Evolutionary conservation across 2,329 filamentous ascomycete genomes (phyloP).

Genomic region (Neonectria hederae): DNA sequence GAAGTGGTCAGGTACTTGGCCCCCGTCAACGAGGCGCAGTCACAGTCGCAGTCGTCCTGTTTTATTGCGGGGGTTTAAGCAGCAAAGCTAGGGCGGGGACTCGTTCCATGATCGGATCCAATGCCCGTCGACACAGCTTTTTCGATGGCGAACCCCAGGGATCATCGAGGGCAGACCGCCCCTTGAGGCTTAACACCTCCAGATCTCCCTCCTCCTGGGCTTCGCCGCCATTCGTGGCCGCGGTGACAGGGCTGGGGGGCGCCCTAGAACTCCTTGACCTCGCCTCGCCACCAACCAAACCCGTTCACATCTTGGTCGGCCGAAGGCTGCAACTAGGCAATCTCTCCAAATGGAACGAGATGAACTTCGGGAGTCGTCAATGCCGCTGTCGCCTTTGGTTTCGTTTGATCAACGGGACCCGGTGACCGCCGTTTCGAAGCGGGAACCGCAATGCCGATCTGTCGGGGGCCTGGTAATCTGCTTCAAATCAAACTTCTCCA

Average conservation of each 20-base stretch:
- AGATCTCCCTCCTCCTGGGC: constrained; percentile 27
- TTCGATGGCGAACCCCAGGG: not conserved
- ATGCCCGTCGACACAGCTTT: not conserved
- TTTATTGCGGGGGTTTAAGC: constrained; percentile 14
- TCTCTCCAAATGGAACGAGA: not conserved
- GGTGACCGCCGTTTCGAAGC: constrained; percentile 19
- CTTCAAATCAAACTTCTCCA: constrained; percentile 33
- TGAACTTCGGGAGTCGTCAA: constrained; percentile 3
- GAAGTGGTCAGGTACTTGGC: not conserved
- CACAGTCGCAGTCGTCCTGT: constrained; percentile 5
- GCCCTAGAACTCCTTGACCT: constrained; percentile 16
- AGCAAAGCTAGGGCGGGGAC: constrained; percentile 1
- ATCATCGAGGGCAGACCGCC: not conserved
- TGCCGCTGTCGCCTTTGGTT: constrained; percentile 4
- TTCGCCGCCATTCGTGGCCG: constrained; percentile 22
- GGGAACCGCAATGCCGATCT: constrained; percentile 36
- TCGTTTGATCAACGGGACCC: constrained; percentile 19
- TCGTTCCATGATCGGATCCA: constrained; percentile 15
- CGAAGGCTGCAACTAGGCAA: not conserved
- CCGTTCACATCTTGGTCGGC: constrained; percentile 3
- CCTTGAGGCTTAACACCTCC: constrained; percentile 3
- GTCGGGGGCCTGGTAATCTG: constrained; percentile 26
- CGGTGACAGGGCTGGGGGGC: constrained; percentile 13
- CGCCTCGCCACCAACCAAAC: not conserved
- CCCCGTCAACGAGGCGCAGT: constrained; percentile 3